Percentiles rank a stretch among this genome's conserved stretches.
These are phyloP conservation scores for Rhizopogon rudus DNA, from an alignment of 768 basidiomycete species.

Conservation along the genomic window DNA sequence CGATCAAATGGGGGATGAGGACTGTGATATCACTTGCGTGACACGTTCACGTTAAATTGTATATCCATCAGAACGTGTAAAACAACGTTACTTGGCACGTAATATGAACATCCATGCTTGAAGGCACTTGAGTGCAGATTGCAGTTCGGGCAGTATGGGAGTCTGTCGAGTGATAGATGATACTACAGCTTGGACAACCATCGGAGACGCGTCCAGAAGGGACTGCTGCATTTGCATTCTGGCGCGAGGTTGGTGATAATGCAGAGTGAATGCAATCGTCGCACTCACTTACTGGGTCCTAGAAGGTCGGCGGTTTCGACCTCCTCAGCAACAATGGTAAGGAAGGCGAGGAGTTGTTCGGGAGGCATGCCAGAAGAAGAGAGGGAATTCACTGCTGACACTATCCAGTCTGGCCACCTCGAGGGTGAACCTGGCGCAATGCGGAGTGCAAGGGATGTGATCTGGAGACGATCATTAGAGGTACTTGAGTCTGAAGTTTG, in stretches of 20 bases:
- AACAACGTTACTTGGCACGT: constrained; percentile 53
- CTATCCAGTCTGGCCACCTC: constrained; percentile 74
- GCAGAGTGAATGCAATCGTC: neutral
- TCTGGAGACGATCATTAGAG: constrained; percentile 29
- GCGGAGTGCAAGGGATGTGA: constrained; percentile 68
- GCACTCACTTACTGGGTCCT: constrained; percentile 63
- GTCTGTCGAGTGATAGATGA: constrained; percentile 44
- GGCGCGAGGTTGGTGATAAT: constrained; percentile 6
- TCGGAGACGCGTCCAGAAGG: constrained; percentile 59
- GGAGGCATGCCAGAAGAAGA: constrained; percentile 53
- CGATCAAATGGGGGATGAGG: constrained; percentile 61
- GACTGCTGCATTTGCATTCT: constrained; percentile 64
- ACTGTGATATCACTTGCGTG: constrained; percentile 58
- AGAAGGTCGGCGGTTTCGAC: constrained; percentile 70
- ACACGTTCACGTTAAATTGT: constrained; percentile 3
- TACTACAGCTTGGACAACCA: constrained; percentile 67
- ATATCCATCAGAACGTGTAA: neutral
- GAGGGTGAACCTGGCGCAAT: constrained; percentile 55
- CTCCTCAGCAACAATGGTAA: constrained; percentile 84
- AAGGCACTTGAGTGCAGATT: constrained; percentile 72
- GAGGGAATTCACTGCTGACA: constrained; percentile 57
- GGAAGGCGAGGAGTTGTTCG: constrained; percentile 66
- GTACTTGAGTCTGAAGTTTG: neutral
- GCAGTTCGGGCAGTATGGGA: constrained; percentile 41
- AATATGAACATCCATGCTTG: constrained; percentile 79